Conservation (phyloP, 2,329 filamentous ascomycete genomes). For the Lecanicillium sp. region DNA sequence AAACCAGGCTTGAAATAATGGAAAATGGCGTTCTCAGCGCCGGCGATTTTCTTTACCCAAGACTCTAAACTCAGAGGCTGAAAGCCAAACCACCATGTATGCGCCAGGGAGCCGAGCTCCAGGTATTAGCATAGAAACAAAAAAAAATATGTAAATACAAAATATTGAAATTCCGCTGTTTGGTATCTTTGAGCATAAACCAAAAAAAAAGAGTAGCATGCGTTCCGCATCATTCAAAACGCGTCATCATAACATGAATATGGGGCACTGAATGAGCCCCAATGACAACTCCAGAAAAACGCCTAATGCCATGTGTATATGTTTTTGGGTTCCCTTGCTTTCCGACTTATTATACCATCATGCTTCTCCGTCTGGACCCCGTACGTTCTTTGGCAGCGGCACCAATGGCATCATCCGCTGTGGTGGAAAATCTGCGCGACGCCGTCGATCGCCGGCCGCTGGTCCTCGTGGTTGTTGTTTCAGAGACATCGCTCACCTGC, state of each 20-base stretch:
- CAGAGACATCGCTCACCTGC: conserved; percentile 20
- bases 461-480: conserved; percentile 15
- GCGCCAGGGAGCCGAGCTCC: no score
- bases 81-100: no score
- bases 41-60: no score
- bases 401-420: conserved; percentile 26
- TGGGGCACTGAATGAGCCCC: no score
- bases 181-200: conserved; percentile 9
- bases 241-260: no score
- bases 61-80: no score
- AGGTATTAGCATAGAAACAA: neutral
- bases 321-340: conserved; percentile 5
- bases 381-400: conserved; percentile 19
- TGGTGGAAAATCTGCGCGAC: conserved; percentile 31
- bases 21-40: no score
- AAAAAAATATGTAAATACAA: conserved; percentile 7
- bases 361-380: conserved; percentile 44
- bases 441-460: conserved; percentile 24
- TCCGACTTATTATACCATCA: conserved; percentile 44
- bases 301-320: conserved; percentile 1
- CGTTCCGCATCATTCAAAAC: no score
- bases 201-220: no score
- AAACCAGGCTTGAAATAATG: no score
- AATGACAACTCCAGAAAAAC: no score
- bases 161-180: conserved; percentile 13